Conservation (phyloP, 257 asterid genomes). For the Scutellaria galericulata region DNA sequence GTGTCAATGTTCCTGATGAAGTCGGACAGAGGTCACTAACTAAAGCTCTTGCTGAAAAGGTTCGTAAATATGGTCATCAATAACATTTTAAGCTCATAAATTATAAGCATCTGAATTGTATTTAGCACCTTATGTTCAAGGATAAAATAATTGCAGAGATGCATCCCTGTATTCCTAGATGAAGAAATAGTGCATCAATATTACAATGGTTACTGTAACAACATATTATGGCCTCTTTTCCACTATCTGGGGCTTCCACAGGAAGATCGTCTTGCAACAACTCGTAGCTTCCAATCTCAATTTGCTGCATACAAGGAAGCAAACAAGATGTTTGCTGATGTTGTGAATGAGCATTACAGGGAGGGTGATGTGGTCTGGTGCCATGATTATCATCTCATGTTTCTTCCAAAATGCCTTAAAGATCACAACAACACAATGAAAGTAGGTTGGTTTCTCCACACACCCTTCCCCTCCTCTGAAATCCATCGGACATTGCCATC, state of each 20-base stretch:
- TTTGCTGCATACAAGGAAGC: constrained; percentile 86
- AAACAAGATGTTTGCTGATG: constrained; percentile 87
- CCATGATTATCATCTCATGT: constrained; percentile 93
- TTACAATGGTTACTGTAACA: constrained; percentile 87
- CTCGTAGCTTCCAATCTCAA: constrained; percentile 89
- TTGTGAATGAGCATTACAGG: constrained; percentile 71
- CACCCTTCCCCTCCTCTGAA: constrained; percentile 92
- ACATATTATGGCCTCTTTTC: constrained; percentile 92
- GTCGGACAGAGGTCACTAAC: constrained; percentile 84
- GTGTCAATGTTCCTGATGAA: constrained; percentile 91
- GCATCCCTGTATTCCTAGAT: constrained; percentile 88
- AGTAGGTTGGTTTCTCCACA: constrained; percentile 96
- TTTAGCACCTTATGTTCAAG: neutral
- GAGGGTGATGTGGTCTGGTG: constrained; percentile 97
- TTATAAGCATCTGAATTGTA: constrained; percentile 8
- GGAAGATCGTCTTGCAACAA: constrained; percentile 93
- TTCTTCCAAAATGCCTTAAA: constrained; percentile 80
- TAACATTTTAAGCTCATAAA: neutral
- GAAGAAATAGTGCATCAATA: constrained; percentile 85
- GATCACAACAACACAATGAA: constrained; percentile 73
- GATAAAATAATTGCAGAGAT: constrained; percentile 53
- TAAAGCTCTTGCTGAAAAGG: constrained; percentile 87
- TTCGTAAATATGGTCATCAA: constrained; percentile 28
- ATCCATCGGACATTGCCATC: constrained; percentile 86
- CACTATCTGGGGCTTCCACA: constrained; percentile 94